Evolutionary conservation across 768 basidiomycete genomes (phyloP).

Genomic region (Auriscalpium vulgare): DNA sequence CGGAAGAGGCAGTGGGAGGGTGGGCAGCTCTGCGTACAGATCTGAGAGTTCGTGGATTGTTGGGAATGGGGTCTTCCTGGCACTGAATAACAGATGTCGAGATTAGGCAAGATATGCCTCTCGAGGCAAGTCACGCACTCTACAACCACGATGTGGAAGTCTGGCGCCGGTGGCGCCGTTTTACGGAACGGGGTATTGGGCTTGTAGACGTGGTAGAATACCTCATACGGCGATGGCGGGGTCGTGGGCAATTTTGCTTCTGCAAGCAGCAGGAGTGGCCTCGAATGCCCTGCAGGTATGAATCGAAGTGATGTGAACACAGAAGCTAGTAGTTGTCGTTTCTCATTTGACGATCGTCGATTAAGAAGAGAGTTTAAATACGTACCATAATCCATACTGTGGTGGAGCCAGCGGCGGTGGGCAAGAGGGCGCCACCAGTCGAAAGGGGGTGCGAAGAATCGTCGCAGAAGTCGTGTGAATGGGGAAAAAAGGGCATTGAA

Average conservation of each 20-base stretch:
- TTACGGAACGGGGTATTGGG: slow-evolving; percentile 81
- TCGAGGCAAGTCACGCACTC: slow-evolving; percentile 47
- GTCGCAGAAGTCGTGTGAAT: slow-evolving; percentile 21
- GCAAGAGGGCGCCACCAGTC: slow-evolving; percentile 65
- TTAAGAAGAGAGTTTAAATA: not conserved
- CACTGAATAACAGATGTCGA: slow-evolving; percentile 36
- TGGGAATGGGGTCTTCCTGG: slow-evolving; percentile 76
- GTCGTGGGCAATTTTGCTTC: slow-evolving; percentile 7
- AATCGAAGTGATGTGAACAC: slow-evolving; percentile 66
- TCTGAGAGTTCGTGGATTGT: slow-evolving; percentile 67
- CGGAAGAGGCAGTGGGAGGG: slow-evolving; percentile 53
- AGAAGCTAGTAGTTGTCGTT: slow-evolving; percentile 35
- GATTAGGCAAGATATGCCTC: not conserved
- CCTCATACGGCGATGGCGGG: slow-evolving; percentile 52
- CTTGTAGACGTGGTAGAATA: slow-evolving; percentile 90
- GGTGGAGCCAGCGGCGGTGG: slow-evolving; percentile 38
- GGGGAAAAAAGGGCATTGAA: slow-evolving; percentile 23
- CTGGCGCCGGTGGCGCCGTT: slow-evolving; percentile 67
- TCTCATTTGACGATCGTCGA: slow-evolving; percentile 3
- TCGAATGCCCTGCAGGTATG: slow-evolving; percentile 55
- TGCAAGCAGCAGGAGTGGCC: slow-evolving; percentile 35
- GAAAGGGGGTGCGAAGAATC: slow-evolving; percentile 26
- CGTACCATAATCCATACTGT: slow-evolving; percentile 47
- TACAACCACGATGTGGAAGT: slow-evolving; percentile 81
- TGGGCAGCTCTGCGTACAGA: slow-evolving; percentile 64